Evolutionary conservation across 2,329 filamentous ascomycete genomes (phyloP).

Genomic region (Colletotrichum euphorbiae): DNA sequence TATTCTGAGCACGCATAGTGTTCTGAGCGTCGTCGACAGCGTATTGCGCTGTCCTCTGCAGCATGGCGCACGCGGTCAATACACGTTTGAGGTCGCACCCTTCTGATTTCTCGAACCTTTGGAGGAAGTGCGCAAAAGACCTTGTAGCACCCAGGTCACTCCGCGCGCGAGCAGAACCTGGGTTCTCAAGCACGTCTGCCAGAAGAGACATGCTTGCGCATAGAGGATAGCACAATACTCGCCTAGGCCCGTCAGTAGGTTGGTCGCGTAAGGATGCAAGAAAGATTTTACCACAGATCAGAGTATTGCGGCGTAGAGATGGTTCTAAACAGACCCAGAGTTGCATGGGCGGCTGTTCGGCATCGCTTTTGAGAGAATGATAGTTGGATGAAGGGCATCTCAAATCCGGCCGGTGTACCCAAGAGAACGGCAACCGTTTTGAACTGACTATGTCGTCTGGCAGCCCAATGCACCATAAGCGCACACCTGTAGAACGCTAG

Average conservation of each 20-base stretch:
- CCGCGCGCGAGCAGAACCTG: conserved; percentile 15
- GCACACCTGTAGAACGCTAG: conserved; percentile 33
- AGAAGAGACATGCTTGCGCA: conserved; percentile 34
- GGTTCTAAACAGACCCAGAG: conserved; percentile 17
- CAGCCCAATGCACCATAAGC: conserved; percentile 36
- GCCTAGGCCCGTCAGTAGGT: conserved; percentile 12
- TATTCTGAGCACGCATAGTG: conserved; percentile 18
- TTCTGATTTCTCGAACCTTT: conserved; percentile 34
- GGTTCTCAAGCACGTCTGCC: conserved; percentile 37
- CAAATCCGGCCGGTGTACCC: conserved; percentile 8
- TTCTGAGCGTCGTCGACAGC: conserved; percentile 34
- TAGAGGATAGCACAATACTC: conserved; percentile 33
- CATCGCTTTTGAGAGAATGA: conserved; percentile 33
- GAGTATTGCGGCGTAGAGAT: conserved; percentile 29
- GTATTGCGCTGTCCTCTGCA: conserved; percentile 30
- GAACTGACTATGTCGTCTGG: conserved; percentile 18
- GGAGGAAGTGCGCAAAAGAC: conserved; percentile 33
- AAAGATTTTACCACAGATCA: conserved; percentile 28
- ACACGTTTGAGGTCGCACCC: conserved; percentile 30
- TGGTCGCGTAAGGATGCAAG: neutral
- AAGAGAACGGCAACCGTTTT: conserved; percentile 16
- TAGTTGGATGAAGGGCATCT: conserved; percentile 24
- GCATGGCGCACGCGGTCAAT: conserved; percentile 31
- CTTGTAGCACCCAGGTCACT: conserved; percentile 28
- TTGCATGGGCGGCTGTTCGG: conserved; percentile 31